Base-by-base conservation (phyloP, 257 asterid genomes). In the Craterostigma plantagineum region DNA sequence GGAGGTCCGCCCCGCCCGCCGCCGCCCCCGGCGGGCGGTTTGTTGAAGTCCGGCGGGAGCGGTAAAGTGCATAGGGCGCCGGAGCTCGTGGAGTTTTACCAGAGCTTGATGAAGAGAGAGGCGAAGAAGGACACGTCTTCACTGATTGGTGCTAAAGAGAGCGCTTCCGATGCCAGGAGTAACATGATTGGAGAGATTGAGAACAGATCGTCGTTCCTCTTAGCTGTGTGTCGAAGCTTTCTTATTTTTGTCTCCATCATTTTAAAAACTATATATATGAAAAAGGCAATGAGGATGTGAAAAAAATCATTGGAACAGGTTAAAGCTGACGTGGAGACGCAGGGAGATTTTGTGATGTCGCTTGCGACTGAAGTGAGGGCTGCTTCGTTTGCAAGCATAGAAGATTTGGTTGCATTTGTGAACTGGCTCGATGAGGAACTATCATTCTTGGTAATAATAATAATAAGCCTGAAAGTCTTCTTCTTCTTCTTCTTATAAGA, bases 101-200 rank as follows among this genome's bases (percentile, higher is more conserved):
- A 83, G 71, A 46, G 83, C 3, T 50, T 90, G 67, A 77, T 77
- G 92, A 90, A 90, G 59, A 90, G 95, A 0, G 98, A 83, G 69
- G 83, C 84, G 5, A 90, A 79, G 90, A 90, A 73, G 59, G 96
- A 70, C 45, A 62, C 86, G 7, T 45, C 79, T 1, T 55, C 86
- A 9, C 50, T 83, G 70, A 56, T 90, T 45, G 57, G 94, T 35
- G 47, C 87, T 15, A 41, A 79, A 17, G 68, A 86, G 11, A 79
- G 62, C 54, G 47, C 82, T 16, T 61, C 78, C 0, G 92, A 73
- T 50, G 98, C 95, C 42, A 79, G 93, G 58, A 83, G 72, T 67
- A 83, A 77, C 63, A 72, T 90, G 95, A 90, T 83, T 52, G 98
- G 98, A 60, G 95, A 90, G 83, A 83, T 90, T 53, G 95, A 62